Evolutionary conservation across 2,329 filamentous ascomycete species (phyloP).

Genomic region (Akanthomyces dipterigenus): DNA sequence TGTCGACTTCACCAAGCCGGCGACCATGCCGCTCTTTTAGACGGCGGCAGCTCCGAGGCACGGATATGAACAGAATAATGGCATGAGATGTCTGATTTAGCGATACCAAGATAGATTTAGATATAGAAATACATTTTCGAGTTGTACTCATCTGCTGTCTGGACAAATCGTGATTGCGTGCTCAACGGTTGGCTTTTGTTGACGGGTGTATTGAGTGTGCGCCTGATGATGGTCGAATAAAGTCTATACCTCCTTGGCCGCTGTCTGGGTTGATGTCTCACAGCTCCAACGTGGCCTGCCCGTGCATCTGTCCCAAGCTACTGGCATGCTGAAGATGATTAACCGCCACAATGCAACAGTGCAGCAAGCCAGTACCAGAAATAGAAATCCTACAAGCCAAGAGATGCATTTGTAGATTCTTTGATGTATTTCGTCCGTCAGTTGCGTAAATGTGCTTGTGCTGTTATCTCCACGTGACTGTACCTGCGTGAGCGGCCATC

Average conservation of each 20-base stretch:
- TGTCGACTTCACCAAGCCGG: background rate
- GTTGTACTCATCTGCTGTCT: no score
- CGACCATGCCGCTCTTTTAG: background rate
- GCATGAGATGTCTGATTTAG: background rate
- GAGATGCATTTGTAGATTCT: background rate
- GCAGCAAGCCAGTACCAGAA: background rate
- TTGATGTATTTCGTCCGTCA: background rate
- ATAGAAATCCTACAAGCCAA: background rate
- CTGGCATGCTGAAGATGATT: background rate
- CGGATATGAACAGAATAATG: background rate
- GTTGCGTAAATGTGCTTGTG: background rate
- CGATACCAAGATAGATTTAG: conserved; percentile 2
- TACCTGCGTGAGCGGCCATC: background rate
- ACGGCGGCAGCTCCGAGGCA: no score
- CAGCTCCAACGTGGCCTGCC: background rate
- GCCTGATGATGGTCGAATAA: no score
- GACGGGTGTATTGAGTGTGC: no score
- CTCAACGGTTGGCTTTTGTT: no score
- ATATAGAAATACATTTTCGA: background rate
- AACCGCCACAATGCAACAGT: background rate
- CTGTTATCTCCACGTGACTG: conserved; percentile 3
- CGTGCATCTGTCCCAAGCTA: background rate
- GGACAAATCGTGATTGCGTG: no score
- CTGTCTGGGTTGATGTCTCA: background rate
- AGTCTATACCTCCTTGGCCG: no score